These are phyloP conservation scores for Lactarius deliciosus DNA, from an alignment of 768 basidiomycete species.

Conservation along the genomic window DNA sequence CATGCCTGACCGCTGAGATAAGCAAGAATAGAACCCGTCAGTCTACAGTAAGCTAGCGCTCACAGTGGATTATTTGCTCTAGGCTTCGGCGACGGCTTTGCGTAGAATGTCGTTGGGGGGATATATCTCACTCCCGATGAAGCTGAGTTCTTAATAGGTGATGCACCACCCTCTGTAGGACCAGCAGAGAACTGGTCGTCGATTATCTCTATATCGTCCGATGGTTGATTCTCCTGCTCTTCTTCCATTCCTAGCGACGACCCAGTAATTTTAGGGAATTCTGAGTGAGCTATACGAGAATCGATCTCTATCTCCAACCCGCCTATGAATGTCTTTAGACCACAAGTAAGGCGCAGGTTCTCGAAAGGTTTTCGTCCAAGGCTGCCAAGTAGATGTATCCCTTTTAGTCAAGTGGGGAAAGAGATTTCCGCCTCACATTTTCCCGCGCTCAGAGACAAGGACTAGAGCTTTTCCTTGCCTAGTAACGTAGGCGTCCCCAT, in stretches of 20 bases:
- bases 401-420: neutral
- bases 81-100: constrained; percentile 37
- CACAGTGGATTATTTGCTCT: constrained; percentile 46
- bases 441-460: constrained; percentile 69
- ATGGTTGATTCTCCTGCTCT: constrained; percentile 31
- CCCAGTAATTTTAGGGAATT: constrained; percentile 49
- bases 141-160: constrained; percentile 29
- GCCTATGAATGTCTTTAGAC: constrained; percentile 50
- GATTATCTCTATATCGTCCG: constrained; percentile 14
- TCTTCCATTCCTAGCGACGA: constrained; percentile 34
- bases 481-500: constrained; percentile 69
- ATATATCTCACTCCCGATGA: constrained; percentile 42
- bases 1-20: constrained; percentile 50
- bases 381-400: constrained; percentile 37
- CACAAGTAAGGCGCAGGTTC: constrained; percentile 46
- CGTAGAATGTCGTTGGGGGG: constrained; percentile 64
- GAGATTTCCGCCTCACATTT: constrained; percentile 48
- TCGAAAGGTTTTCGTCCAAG: constrained; percentile 65
- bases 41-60: constrained; percentile 32
- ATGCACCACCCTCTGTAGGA: constrained; percentile 11
- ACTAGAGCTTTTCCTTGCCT: constrained; percentile 50
- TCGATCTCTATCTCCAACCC: constrained; percentile 66
- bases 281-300: constrained; percentile 46
- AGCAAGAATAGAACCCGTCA: neutral
- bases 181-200: constrained; percentile 17